Evolutionary conservation across 2,329 filamentous ascomycete species (phyloP), one percentile per base, ranked within the genome.

Genomic region (Ascosphaera aggregata): DNA sequence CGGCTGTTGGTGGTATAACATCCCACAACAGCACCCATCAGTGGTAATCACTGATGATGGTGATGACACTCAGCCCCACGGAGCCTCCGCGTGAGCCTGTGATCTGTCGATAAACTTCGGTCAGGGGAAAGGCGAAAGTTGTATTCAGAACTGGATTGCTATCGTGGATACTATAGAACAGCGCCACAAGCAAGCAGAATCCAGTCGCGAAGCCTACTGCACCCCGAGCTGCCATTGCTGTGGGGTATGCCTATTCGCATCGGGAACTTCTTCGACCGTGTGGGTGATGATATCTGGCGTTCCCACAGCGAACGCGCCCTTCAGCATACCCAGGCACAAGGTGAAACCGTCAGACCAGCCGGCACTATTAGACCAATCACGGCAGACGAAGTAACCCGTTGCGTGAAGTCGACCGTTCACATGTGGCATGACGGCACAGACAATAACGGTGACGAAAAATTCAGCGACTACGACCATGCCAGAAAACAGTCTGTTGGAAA

Each of bases 291-390:
- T 69, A 48, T 80, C 76, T 0, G 73, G 69, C 1, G 70, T 69
- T 4, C 74, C 76, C 9, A 80, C 68, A 35, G 69, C 67, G 49
- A 71, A 80, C 2, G 75, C 75, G 9, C 73, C 76, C 47, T 80
- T 80, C 18, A 78, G 59, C 51, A 77, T 73, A 15, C 73, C 73
- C 1, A 68, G 58, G 18, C 76, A 56, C 44, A 78, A 77, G 2
- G 71, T 71, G n/a, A 77, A 67, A 13, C 71, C 71, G 35, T 69
- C 59, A 1, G 48, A 43, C 41, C 55, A 57, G 18, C 58, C 47
- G 36, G 59, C 59, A 37, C 57, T 46, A 46, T 57, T 67, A 54
- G 68, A 39, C 69, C 70, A 48, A 56, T 69, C 46, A 52, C 47
- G 53, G 69, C 69, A 75, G 7, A 74, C 67, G 20, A 66, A 67